These are phyloP conservation scores for Lathyrus oleraceus DNA, from an alignment of 306 rosid genomes.

Conservation along the genomic window DNA sequence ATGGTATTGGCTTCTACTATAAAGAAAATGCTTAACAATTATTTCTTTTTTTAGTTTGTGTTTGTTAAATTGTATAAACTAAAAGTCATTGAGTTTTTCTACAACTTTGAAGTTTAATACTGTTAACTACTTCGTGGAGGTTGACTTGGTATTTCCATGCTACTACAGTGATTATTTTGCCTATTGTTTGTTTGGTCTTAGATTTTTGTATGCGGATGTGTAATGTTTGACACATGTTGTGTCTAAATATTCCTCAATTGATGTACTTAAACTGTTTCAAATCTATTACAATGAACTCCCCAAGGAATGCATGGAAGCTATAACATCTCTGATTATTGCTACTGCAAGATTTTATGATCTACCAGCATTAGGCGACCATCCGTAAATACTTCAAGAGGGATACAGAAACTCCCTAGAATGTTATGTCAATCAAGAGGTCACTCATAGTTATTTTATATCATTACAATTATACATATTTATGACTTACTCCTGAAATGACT, in stretches of 20 bases:
- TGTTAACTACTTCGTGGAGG: too few species aligned
- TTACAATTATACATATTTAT: slow-evolving; percentile 24
- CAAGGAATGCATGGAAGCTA: slow-evolving; percentile 78
- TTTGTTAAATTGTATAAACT: too few species aligned
- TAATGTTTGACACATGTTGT: not conserved
- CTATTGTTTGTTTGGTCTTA: too few species aligned
- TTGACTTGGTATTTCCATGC: too few species aligned
- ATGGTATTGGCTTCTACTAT: too few species aligned
- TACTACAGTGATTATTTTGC: too few species aligned
- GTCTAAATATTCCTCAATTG: slow-evolving; percentile 5
- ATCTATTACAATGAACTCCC: slow-evolving; percentile 76
- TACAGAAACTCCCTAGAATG: slow-evolving; percentile 60
- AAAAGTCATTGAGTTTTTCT: too few species aligned
- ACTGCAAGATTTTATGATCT: slow-evolving; percentile 97
- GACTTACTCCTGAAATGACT: slow-evolving; percentile 35
- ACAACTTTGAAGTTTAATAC: too few species aligned
- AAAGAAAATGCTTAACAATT: too few species aligned
- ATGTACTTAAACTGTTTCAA: slow-evolving; percentile 13
- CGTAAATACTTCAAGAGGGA: slow-evolving; percentile 77
- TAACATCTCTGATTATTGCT: slow-evolving; percentile 76
- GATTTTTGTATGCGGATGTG: not conserved
- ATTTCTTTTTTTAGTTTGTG: too few species aligned
- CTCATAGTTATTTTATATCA: not conserved
- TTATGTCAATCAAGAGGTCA: slow-evolving; percentile 69
- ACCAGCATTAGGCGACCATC: slow-evolving; percentile 87